Percentiles rank a stretch among this genome's conserved stretches.
phyloP scores from a whole-genome alignment of 2,329 filamentous ascomycete species.

The Aspergillus pseudotamarii region DNA sequence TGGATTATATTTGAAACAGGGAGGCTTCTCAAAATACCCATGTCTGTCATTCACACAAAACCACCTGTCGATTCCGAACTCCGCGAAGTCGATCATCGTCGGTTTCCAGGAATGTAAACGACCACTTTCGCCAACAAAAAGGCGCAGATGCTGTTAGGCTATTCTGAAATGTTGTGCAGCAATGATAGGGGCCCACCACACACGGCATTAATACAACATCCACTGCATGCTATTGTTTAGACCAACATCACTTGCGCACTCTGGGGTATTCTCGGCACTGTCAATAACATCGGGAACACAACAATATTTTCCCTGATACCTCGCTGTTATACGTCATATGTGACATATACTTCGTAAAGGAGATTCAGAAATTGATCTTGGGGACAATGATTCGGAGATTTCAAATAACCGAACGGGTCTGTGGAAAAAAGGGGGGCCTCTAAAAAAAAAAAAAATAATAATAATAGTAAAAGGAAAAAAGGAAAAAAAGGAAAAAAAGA shows the following conservation, averaged over 20 bases:
- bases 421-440: background rate
- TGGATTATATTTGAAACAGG: background rate
- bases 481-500: slow-evolving; percentile 1
- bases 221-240: slow-evolving; percentile 3
- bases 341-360: background rate
- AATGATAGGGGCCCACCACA: slow-evolving; percentile 11
- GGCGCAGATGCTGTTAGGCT: slow-evolving; percentile 1
- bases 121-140: slow-evolving; percentile 7
- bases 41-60: background rate
- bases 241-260: background rate
- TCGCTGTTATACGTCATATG: background rate
- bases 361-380: background rate
- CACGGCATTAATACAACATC: slow-evolving; percentile 11
- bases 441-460: background rate
- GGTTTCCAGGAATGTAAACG: slow-evolving; percentile 10
- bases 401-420: background rate
- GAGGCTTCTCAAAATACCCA: background rate
- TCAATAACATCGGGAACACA: background rate
- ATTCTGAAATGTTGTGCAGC: slow-evolving; percentile 16
- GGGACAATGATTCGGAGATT: background rate
- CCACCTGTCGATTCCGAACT: background rate
- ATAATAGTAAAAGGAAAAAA: background rate
- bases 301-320: background rate
- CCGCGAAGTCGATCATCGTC: slow-evolving; percentile 5
- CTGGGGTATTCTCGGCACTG: background rate